A percentile compares a stretch with the other conserved stretches of the same genome.
These are phyloP conservation scores for Pseudisothecium myosuroides DNA, from an alignment of 225 moss, liverwort and hornwort genomes.

Conservation along the genomic window DNA sequence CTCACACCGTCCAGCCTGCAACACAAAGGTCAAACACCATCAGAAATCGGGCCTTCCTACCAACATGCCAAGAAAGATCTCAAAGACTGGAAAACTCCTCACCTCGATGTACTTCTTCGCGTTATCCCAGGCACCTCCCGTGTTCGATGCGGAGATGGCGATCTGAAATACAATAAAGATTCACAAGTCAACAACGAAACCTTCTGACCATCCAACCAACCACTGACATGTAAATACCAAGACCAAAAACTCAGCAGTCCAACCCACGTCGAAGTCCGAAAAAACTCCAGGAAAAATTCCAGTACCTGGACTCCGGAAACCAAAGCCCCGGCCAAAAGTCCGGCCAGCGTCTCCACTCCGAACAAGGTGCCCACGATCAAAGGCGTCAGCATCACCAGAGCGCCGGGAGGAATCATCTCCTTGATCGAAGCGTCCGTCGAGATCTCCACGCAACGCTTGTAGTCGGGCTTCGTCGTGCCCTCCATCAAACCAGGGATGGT, in stretches of 20 bases:
- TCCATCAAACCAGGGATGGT: slow-evolving; percentile 67
- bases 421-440: slow-evolving; percentile 85
- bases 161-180: neutral
- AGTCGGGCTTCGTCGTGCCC: slow-evolving; percentile 77
- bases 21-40: neutral
- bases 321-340: slow-evolving; percentile 80
- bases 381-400: slow-evolving; percentile 80
- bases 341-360: slow-evolving; percentile 73
- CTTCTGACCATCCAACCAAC: too few species aligned
- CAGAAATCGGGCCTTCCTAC: neutral
- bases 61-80: accelerated
- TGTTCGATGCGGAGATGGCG: slow-evolving; percentile 55
- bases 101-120: slow-evolving; percentile 76
- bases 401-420: slow-evolving; percentile 94
- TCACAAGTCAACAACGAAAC: accelerated
- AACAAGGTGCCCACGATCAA: slow-evolving; percentile 76
- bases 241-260: too few species aligned
- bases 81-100: neutral
- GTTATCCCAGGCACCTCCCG: slow-evolving; percentile 67
- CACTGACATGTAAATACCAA: too few species aligned
- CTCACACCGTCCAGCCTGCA: slow-evolving; percentile 44
- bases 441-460: slow-evolving; percentile 84
- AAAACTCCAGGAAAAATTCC: neutral
- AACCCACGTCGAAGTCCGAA: too few species aligned
- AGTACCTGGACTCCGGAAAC: slow-evolving; percentile 81